These are phyloP conservation scores for Davidsoniella virescens DNA, from an alignment of 2,329 filamentous ascomycete genomes.

Conservation along the genomic window DNA sequence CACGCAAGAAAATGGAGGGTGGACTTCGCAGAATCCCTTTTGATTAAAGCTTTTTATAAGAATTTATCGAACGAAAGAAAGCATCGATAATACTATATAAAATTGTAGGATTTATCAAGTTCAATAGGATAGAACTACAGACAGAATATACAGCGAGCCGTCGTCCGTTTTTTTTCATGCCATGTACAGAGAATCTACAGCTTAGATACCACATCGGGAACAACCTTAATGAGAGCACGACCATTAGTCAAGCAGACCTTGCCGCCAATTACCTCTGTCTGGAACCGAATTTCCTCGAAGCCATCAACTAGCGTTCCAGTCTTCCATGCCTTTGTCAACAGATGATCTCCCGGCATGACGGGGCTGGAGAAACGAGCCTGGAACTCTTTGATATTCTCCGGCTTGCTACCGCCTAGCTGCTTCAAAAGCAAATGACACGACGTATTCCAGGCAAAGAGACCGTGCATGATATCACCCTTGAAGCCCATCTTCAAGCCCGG, in stretches of 20 bases:
- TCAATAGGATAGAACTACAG: too few species aligned
- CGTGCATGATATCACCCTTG: constrained; percentile 76
- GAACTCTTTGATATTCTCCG: constrained; percentile 72
- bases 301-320: constrained; percentile 45
- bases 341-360: constrained; percentile 67
- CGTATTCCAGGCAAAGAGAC: constrained; percentile 75
- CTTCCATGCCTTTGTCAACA: constrained; percentile 68
- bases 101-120: background rate
- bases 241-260: constrained; percentile 84
- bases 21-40: constrained; percentile 63
- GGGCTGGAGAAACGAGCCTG: constrained; percentile 77
- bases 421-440: constrained; percentile 58
- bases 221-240: constrained; percentile 56
- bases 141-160: background rate
- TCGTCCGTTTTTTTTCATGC: background rate
- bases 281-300: constrained; percentile 73
- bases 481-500: constrained; percentile 83
- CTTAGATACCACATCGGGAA: constrained; percentile 22
- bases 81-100: background rate
- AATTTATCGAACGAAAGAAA: background rate
- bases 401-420: constrained; percentile 57
- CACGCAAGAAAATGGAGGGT: constrained; percentile 54
- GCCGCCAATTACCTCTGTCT: constrained; percentile 59
- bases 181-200: constrained; percentile 27
- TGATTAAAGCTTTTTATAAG: constrained; percentile 34